These are phyloP conservation scores for Pythium phragmitis DNA, from an alignment of 352 stramenopile species.

Conservation along the genomic window DNA sequence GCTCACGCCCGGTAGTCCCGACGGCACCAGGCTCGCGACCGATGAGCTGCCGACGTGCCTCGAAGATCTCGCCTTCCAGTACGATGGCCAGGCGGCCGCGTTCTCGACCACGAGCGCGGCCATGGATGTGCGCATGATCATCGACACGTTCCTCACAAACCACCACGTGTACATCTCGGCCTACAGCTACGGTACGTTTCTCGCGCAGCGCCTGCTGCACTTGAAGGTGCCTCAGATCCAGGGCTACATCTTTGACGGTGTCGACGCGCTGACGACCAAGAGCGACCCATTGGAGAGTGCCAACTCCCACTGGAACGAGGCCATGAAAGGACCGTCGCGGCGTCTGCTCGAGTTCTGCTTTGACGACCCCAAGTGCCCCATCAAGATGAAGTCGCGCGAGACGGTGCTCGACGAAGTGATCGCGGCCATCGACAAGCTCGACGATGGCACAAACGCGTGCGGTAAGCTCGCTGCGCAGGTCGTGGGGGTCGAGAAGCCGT, in stretches of 20 bases:
- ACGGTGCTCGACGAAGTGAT: conserved; percentile 19
- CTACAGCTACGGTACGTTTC: conserved; percentile 35
- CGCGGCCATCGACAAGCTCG: conserved; percentile 8
- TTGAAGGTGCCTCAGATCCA: conserved; percentile 21
- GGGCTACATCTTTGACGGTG: conserved; percentile 35
- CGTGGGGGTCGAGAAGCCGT: background rate
- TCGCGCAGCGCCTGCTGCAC: conserved; percentile 30
- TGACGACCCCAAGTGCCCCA: conserved; percentile 12
- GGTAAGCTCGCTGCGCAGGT: conserved; percentile 6
- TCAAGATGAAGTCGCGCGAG: conserved; percentile 19
- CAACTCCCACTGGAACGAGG: conserved; percentile 24
- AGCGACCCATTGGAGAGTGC: conserved; percentile 8
- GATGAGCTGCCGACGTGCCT: conserved; percentile 28
- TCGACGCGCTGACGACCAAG: conserved; percentile 17
- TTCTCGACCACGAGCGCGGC: conserved; percentile 27
- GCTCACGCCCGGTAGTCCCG: conserved; percentile 18
- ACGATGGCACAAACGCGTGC: conserved; percentile 24
- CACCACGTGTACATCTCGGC: conserved; percentile 24
- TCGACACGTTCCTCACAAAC: conserved; percentile 20
- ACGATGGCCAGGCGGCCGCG: conserved; percentile 17
- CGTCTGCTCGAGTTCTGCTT: conserved; percentile 25
- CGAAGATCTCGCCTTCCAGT: conserved; percentile 28
- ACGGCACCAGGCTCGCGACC: conserved; percentile 9
- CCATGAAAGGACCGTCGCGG: conserved; percentile 1
- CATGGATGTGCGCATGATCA: conserved; percentile 25